Base-by-base conservation (phyloP, 345 rosid genomes). In the Bruguiera sexangula region DNA sequence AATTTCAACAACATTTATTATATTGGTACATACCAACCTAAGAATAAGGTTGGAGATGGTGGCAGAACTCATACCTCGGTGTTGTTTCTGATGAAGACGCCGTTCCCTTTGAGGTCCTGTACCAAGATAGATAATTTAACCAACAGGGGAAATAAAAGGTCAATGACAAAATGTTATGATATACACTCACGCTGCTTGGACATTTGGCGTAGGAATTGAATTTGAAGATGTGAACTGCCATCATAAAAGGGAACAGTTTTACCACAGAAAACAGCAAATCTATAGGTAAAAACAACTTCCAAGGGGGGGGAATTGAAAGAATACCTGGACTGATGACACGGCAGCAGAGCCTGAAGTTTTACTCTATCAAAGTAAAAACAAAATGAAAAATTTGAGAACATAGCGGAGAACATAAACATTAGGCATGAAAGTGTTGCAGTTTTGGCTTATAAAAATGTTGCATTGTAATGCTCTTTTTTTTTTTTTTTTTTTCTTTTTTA, bases 271-370 rank as follows among this genome's bases (percentile, higher is more conserved):
- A 64, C 34, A 20, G 55, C 66, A 53, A 68, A 18, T 57, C 18
- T 24, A n/a, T n/a, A 63, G 4, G 16, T 69, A 60, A 57, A 39
- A 27, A 62, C 26, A 21, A 31, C 27, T n/a, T 30, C 24, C 63
- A 51, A 51, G 16, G 73, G 36, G 36, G 11, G 72, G 27, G 67
- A 66, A 43, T 8, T 5, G 52, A 26, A 61, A 72, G 51, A 37
- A 64, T 72, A 87, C 96, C 90, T 84, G 98, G 76, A 79, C 69
- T 27, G 92, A 83, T 13, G 89, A 82, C 54, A 81, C 74, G 56
- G 83, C 89, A 66, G 83, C 73, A 36, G 93, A 80, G 67, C 89
- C 79, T 36, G 72, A 73, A 21, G 88, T 68, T 75, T 91, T 90
- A 79, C 88, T 93, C 98, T 92, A 85, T 78, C 27, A 55, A 52